Conservation (phyloP, 1,284 basidiomycete species). For the Sporisorium iseilematis-ciliati region DNA sequence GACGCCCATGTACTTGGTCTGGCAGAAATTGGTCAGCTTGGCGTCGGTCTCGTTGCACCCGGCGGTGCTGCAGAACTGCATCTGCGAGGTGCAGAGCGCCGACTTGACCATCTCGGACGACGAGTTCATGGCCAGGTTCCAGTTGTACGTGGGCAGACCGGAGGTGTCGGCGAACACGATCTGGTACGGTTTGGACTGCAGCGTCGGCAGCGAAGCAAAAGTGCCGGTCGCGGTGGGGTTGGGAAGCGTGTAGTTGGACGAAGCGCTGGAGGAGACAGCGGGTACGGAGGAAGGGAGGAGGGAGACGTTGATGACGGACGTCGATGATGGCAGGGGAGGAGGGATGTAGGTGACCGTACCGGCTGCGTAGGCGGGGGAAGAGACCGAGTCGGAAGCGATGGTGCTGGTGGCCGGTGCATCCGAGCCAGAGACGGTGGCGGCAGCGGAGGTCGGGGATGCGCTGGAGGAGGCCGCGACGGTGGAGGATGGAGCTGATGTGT, state of each 20-base stretch:
- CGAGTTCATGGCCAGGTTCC: conserved; percentile 42
- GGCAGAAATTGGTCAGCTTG: conserved; percentile 65
- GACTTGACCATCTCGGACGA: conserved; percentile 25
- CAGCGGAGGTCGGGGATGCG: conserved; percentile 12
- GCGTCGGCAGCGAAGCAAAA: conserved; percentile 30
- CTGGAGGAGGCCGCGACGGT: no score
- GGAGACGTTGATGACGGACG: conserved; percentile 37
- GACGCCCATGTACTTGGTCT: conserved; percentile 56
- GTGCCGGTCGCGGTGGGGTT: conserved; percentile 46
- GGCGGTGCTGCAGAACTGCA: conserved; percentile 58
- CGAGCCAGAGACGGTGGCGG: conserved; percentile 26
- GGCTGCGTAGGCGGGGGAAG: conserved; percentile 41
- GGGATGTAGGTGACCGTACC: conserved; percentile 45
- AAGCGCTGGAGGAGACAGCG: conserved; percentile 28
- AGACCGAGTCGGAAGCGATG: conserved; percentile 21
- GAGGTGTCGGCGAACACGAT: conserved; percentile 45
- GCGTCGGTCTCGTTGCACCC: conserved; percentile 55
- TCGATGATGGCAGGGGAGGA: conserved; percentile 27
- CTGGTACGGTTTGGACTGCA: conserved; percentile 49
- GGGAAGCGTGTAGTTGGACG: conserved; percentile 60
- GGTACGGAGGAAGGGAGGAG: conserved; percentile 33
- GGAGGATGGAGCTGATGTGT: conserved; percentile 7
- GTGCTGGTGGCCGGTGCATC: conserved; percentile 35
- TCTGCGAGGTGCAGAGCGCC: conserved; percentile 58
- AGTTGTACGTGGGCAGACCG: conserved; percentile 39